Evolutionary conservation across 257 asterid genomes (phyloP).

Genomic region (Capsicum pubescens): DNA sequence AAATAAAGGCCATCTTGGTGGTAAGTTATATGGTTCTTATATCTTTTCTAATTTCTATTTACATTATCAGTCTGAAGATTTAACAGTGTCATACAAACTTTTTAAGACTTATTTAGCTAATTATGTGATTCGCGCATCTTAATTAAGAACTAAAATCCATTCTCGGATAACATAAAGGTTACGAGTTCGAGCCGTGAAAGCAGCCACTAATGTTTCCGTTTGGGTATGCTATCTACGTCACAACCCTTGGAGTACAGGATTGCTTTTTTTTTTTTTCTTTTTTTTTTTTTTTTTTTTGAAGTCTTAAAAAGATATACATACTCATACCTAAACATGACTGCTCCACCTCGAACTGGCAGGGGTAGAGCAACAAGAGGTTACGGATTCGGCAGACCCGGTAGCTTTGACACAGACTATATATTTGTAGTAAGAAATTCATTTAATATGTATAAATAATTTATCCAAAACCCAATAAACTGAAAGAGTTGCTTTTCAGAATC

Average conservation of each 20-base stretch:
- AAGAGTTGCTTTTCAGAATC: neutral
- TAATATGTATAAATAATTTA: neutral
- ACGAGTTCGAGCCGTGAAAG: neutral
- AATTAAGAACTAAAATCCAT: neutral
- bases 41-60: neutral
- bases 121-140: neutral
- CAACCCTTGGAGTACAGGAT: neutral
- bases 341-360: neutral
- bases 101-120: neutral
- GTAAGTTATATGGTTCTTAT: neutral
- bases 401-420: neutral
- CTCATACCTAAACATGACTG: neutral
- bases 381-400: neutral
- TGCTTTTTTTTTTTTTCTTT: neutral
- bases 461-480: neutral
- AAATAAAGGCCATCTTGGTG: constrained; percentile 2
- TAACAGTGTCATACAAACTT: neutral
- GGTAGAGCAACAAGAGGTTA: neutral
- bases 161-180: neutral
- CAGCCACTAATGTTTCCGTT: neutral
- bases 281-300: neutral
- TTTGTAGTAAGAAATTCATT: neutral
- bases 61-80: neutral
- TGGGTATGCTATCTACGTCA: neutral
- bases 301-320: neutral